Evolutionary conservation across 192 early-diverging fungal species (phyloP).

Genomic region (Dissophora ornata): DNA sequence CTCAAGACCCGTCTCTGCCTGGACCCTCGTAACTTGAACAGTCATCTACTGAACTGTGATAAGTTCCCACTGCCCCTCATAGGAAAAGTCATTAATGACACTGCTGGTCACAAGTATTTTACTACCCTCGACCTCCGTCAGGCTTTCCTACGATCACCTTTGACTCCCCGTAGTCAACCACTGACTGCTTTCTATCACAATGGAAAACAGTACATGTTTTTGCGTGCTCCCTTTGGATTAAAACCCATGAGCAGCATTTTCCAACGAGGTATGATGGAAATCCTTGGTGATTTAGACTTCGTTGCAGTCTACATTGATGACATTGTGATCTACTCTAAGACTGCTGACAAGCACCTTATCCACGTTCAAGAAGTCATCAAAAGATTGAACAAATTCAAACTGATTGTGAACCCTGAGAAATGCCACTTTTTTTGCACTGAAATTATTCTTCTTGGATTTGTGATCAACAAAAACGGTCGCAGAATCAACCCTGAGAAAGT

Average conservation of each 20-base stretch:
- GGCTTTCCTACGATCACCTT: not conserved
- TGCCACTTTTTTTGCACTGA: conserved; percentile 12
- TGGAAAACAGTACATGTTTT: conserved; percentile 11
- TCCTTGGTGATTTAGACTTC: not conserved
- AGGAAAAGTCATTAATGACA: not conserved
- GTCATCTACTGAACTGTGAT: not conserved
- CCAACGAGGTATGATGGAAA: conserved; percentile 4
- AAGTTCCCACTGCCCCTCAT: not conserved
- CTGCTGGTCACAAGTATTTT: not conserved
- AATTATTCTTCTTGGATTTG: conserved; percentile 16
- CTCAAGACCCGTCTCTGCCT: not conserved
- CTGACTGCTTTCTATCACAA: conserved; percentile 1
- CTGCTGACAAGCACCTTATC: not conserved
- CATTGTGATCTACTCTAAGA: conserved; percentile 15
- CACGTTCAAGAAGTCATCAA: conserved; percentile 2
- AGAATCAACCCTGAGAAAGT: conserved; percentile 17
- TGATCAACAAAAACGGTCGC: not conserved
- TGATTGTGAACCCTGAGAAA: conserved; percentile 19
- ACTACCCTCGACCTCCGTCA: not conserved
- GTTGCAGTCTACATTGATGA: conserved; percentile 8
- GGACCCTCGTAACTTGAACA: not conserved
- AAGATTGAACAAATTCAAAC: not conserved
- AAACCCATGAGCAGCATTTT: conserved; percentile 11
- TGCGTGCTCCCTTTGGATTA: conserved; percentile 4
- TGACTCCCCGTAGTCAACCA: not conserved